phyloP scores from a whole-genome alignment of 1,139 yeast genomes.

The Yamadazyma atlantica region DNA sequence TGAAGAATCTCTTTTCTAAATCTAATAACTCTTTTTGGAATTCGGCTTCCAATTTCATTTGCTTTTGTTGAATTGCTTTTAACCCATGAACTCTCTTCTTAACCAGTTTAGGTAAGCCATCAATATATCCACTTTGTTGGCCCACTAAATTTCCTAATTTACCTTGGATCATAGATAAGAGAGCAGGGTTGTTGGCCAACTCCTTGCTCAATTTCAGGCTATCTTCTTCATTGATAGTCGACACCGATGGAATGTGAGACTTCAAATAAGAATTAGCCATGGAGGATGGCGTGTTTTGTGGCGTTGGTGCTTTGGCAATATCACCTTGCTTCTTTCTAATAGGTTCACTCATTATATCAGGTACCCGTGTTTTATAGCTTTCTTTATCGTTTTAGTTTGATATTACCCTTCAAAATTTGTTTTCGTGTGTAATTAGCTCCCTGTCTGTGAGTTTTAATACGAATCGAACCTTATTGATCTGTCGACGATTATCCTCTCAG shows the following conservation, averaged over 20 bases:
- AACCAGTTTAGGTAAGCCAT: constrained; percentile 69
- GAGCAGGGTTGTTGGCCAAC: constrained; percentile 70
- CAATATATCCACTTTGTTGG: constrained; percentile 82
- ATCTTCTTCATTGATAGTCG: constrained; percentile 69
- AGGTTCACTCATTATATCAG: constrained; percentile 57
- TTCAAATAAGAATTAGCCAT: constrained; percentile 74
- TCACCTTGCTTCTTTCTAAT: constrained; percentile 69
- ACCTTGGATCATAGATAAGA: constrained; percentile 86
- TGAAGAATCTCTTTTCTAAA: constrained; percentile 78
- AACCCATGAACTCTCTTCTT: constrained; percentile 79
- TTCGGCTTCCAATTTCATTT: constrained; percentile 82
- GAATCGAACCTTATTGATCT: not conserved
- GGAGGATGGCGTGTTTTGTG: constrained; percentile 97
- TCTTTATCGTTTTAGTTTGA: not conserved
- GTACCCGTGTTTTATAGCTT: not conserved
- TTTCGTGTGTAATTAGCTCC: not conserved
- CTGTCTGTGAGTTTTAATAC: too few relatives aligned
- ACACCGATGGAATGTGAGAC: constrained; percentile 69
- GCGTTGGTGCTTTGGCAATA: constrained; percentile 94
- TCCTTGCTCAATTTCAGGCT: constrained; percentile 38
- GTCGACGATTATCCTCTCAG: not conserved
- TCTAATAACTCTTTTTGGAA: constrained; percentile 87
- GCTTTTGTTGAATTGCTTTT: constrained; percentile 80
- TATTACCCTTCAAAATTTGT: not conserved
- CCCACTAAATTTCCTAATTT: constrained; percentile 85